Conservation (phyloP, 108 stramenopile genomes). For the Skeletonema menzelii region DNA sequence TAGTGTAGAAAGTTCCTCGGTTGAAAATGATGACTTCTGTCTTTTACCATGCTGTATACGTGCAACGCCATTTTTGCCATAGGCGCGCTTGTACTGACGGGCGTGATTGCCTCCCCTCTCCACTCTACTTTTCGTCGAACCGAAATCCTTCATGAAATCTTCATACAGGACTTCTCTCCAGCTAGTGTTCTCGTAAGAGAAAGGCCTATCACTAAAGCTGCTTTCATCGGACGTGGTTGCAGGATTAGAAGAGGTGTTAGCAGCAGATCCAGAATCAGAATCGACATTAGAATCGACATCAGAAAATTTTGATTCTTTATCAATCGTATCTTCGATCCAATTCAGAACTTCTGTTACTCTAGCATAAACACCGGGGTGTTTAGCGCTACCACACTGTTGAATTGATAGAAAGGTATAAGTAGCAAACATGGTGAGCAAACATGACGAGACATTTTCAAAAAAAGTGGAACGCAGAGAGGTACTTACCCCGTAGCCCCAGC, state of each 20-base stretch:
- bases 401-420: background rate
- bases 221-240: background rate
- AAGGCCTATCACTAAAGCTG: background rate
- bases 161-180: constrained; percentile 8
- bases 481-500: constrained; percentile 18
- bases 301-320: background rate
- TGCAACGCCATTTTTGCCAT: constrained; percentile 6
- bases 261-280: background rate
- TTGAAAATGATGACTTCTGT: constrained; percentile 10
- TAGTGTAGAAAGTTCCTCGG: background rate
- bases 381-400: background rate
- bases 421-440: background rate
- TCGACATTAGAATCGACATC: background rate
- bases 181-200: background rate
- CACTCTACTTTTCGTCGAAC: constrained; percentile 3
- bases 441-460: background rate
- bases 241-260: background rate
- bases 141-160: constrained; percentile 10
- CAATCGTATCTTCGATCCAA: constrained; percentile 22
- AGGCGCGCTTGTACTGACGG: background rate
- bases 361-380: constrained; percentile 34
- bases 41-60: constrained; percentile 32
- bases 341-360: background rate
- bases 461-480: background rate
- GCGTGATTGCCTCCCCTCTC: constrained; percentile 1